Percentiles rank a stretch among this genome's conserved stretches.
Conservation (phyloP, 1,284 basidiomycete genomes). For the Cryptococcus amylolentus region DNA sequence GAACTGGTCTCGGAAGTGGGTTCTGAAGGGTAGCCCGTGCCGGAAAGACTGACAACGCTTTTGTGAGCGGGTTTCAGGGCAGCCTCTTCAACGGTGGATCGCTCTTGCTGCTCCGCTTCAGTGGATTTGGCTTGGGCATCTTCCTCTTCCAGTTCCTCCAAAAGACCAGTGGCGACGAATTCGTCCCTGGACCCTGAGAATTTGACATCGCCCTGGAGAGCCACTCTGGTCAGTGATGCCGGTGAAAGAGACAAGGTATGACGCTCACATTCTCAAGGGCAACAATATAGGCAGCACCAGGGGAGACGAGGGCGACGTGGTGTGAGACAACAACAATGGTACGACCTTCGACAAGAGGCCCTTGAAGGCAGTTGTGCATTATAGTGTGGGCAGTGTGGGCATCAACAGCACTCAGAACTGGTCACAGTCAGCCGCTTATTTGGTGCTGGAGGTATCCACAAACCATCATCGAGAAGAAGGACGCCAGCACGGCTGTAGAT, state of each 20-base stretch:
- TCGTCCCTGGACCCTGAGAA: conserved; percentile 66
- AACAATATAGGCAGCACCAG: conserved; percentile 51
- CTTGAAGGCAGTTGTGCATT: conserved; percentile 74
- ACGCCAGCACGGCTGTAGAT: conserved; percentile 87
- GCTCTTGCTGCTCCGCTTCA: conserved; percentile 50
- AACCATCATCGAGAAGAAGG: conserved; percentile 82
- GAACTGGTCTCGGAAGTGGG: conserved; percentile 43
- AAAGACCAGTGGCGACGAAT: conserved; percentile 65
- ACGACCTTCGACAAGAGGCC: conserved; percentile 72
- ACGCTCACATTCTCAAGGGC: conserved; percentile 69
- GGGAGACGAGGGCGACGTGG: conserved; percentile 54
- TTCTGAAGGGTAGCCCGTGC: conserved; percentile 18
- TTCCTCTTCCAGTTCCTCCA: conserved; percentile 63
- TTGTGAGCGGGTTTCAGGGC: conserved; percentile 40
- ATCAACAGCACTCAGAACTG: conserved; percentile 58
- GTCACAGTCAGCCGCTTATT: not conserved
- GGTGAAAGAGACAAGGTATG: too few species aligned
- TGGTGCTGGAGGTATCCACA: not conserved
- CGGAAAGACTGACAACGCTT: conserved; percentile 29
- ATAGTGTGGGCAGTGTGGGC: conserved; percentile 82
- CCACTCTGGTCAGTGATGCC: not conserved
- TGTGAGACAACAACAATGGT: conserved; percentile 87
- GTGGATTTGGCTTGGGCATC: conserved; percentile 50
- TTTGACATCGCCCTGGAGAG: conserved; percentile 58
- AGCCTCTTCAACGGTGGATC: conserved; percentile 46